Percentiles rank a stretch among this genome's conserved stretches.
Conservation (phyloP, 345 rosid genomes). For the Populus davidiana region DNA sequence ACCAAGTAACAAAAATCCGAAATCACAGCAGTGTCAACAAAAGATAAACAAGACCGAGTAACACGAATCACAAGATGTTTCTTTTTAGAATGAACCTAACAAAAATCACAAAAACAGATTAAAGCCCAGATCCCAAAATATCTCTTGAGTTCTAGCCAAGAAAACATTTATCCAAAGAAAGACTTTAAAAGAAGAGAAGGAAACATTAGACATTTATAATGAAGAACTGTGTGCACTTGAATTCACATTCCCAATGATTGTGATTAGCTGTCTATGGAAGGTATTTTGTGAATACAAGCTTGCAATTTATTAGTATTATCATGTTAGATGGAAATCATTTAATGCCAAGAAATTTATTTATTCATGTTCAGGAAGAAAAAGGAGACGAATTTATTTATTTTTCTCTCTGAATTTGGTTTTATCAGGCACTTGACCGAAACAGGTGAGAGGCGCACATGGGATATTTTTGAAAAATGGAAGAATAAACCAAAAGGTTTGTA, state of each 20-base stretch:
- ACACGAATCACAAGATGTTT: not conserved
- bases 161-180: not conserved
- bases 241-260: not conserved
- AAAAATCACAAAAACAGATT: not conserved
- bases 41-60: not conserved
- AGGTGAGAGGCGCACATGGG: constrained; percentile 17
- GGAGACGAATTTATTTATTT: not conserved
- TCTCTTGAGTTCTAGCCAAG: not conserved
- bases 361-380: too few species aligned
- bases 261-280: not conserved
- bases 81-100: not conserved
- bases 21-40: not conserved
- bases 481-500: constrained; percentile 6
- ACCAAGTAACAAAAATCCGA: not conserved
- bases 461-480: not conserved
- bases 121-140: constrained; percentile 23
- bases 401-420: not conserved
- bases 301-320: not conserved
- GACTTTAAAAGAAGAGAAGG: not conserved
- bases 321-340: not conserved
- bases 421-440: constrained; percentile 14
- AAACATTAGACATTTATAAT: not conserved
- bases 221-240: not conserved
- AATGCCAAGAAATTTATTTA: not conserved
- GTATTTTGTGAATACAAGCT: not conserved